phyloP scores from a whole-genome alignment of 257 asterid genomes.

The Solanum chiquidenum region DNA sequence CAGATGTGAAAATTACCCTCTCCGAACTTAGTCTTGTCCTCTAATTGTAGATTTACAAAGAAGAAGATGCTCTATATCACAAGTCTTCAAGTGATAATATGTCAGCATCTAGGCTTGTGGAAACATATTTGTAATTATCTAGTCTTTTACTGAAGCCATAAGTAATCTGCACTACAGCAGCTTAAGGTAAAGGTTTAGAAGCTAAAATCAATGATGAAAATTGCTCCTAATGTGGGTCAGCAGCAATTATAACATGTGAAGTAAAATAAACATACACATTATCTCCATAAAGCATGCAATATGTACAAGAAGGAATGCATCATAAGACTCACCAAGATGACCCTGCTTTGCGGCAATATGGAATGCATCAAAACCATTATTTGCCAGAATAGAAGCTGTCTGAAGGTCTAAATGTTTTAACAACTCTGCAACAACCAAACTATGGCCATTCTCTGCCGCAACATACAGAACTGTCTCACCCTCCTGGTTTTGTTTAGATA shows the following conservation, averaged over 20 bases:
- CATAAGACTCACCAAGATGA: conserved; percentile 48
- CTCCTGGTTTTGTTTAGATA: conserved; percentile 77
- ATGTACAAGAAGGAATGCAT: background rate
- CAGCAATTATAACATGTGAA: background rate
- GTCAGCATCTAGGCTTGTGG: background rate
- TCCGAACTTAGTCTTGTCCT: background rate
- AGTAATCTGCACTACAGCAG: background rate
- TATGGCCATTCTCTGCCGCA: conserved; percentile 83
- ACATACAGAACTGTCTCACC: conserved; percentile 90
- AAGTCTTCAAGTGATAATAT: background rate
- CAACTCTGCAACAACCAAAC: conserved; percentile 60
- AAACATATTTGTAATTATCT: background rate
- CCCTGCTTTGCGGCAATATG: conserved; percentile 95
- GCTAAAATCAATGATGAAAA: background rate
- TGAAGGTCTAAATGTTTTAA: conserved; percentile 68
- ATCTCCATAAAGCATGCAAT: background rate
- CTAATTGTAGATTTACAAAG: background rate
- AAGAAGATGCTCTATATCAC: background rate
- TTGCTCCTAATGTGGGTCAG: background rate
- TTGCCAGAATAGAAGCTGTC: conserved; percentile 60
- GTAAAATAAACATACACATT: background rate
- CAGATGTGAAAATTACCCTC: background rate
- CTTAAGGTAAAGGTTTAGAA: background rate
- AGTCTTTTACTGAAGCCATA: background rate
- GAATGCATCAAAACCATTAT: conserved; percentile 81